Evolutionary conservation across 2,329 filamentous ascomycete species (phyloP).

Genomic region (Cytospora paraplurivora): DNA sequence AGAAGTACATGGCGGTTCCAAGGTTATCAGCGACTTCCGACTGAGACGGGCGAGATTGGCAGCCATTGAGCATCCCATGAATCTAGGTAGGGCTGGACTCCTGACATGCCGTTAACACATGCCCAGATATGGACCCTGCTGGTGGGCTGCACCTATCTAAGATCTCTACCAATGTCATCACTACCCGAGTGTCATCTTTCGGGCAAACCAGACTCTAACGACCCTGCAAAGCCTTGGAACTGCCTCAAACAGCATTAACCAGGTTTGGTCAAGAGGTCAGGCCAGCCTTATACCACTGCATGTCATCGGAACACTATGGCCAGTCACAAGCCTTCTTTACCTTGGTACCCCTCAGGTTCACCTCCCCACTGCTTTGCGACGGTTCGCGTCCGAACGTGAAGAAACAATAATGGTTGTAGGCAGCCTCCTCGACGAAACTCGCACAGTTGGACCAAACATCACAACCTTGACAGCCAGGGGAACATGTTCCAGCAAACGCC

Average conservation of each 20-base stretch:
- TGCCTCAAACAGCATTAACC: slow-evolving; percentile 13
- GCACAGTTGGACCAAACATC: slow-evolving; percentile 15
- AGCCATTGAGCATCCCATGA: background rate
- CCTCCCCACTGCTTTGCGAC: slow-evolving; percentile 26
- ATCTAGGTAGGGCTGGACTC: slow-evolving; percentile 11
- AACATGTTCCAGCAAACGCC: slow-evolving; percentile 9
- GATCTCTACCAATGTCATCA: slow-evolving; percentile 8
- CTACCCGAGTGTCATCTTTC: background rate
- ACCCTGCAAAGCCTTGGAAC: slow-evolving; percentile 9
- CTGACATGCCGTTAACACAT: background rate
- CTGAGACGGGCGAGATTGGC: slow-evolving; percentile 5
- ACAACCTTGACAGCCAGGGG: background rate
- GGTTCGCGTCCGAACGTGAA: slow-evolving; percentile 23
- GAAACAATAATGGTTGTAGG: slow-evolving; percentile 17
- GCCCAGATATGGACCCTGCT: background rate
- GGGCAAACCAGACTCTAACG: background rate
- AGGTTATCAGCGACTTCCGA: slow-evolving; percentile 10
- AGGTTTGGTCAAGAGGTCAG: slow-evolving; percentile 2
- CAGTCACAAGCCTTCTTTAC: slow-evolving; percentile 12
- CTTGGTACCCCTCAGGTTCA: slow-evolving; percentile 3
- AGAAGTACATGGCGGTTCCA: background rate
- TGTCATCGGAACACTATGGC: slow-evolving; percentile 13
- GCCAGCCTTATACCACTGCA: slow-evolving; percentile 15
- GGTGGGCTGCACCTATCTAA: slow-evolving; percentile 11
- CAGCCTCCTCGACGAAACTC: slow-evolving; percentile 26